Percentiles rank a stretch among this genome's conserved stretches.
Evolutionary conservation across 2,329 filamentous ascomycete genomes (phyloP).

Genomic region (Teratosphaeria gauchensis): DNA sequence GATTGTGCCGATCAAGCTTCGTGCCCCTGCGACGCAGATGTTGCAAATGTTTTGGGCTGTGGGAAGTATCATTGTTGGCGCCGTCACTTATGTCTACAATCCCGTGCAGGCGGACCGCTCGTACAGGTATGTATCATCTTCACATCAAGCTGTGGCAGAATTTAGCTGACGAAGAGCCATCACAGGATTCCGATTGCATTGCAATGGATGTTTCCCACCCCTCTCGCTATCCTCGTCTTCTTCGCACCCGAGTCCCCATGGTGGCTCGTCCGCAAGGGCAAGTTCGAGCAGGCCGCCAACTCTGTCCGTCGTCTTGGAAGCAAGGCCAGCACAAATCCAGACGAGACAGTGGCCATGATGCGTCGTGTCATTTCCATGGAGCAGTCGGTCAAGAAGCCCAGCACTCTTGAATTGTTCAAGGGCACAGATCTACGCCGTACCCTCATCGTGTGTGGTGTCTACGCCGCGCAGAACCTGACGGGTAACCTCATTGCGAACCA

Average conservation of each 20-base stretch:
- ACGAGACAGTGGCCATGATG: constrained; percentile 49
- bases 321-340: constrained; percentile 23
- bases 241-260: constrained; percentile 44
- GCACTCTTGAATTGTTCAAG: constrained; percentile 43
- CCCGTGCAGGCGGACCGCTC: constrained; percentile 21
- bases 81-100: constrained; percentile 47
- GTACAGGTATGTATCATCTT: constrained; percentile 35
- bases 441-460: constrained; percentile 47
- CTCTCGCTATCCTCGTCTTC: constrained; percentile 44
- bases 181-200: constrained; percentile 44
- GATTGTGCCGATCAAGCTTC: constrained; percentile 49
- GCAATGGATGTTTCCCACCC: constrained; percentile 51
- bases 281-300: constrained; percentile 34
- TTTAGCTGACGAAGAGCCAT: neutral
- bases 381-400: constrained; percentile 39
- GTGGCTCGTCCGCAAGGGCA: constrained; percentile 45
- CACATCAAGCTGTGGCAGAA: neutral
- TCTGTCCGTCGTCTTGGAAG: constrained; percentile 41
- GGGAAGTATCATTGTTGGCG: constrained; percentile 51
- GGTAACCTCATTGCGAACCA: constrained; percentile 52
- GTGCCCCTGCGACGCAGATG: constrained; percentile 52
- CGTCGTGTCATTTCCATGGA: constrained; percentile 48
- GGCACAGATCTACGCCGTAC: constrained; percentile 47
- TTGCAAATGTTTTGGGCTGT: constrained; percentile 59
- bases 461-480: constrained; percentile 48